Percentiles rank a stretch among this genome's conserved stretches.
Evolutionary conservation across 2,329 filamentous ascomycete species (phyloP).

Genomic region (Eurotiales sp.): DNA sequence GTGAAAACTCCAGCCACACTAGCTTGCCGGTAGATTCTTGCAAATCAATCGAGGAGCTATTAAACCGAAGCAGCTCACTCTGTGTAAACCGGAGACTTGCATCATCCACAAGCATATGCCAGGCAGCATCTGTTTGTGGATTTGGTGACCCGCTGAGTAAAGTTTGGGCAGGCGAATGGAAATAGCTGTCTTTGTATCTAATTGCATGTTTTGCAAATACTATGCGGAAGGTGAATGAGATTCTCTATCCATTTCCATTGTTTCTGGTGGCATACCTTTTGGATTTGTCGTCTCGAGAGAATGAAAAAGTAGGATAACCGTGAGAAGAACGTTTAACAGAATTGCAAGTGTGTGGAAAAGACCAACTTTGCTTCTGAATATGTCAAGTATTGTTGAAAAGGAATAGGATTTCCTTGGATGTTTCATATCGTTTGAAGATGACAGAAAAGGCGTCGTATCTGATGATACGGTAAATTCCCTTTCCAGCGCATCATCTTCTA

Average conservation of each 20-base stretch:
- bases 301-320: not conserved
- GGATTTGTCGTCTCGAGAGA: no score
- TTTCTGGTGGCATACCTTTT: no score
- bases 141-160: not conserved
- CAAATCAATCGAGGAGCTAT: constrained; percentile 5
- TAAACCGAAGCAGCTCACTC: not conserved
- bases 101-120: constrained; percentile 6
- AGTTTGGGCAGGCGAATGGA: not conserved
- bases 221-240: no score
- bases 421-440: not conserved
- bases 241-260: no score
- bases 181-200: not conserved
- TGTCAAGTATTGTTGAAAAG: no score
- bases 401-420: no score
- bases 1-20: not conserved
- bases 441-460: constrained; percentile 5
- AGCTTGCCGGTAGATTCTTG: constrained; percentile 4
- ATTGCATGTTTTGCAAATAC: not conserved
- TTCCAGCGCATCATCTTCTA: no score
- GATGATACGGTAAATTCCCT: no score
- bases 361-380: no score
- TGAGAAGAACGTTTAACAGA: not conserved
- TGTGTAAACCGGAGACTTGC: constrained; percentile 4
- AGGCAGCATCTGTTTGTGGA: constrained; percentile 4
- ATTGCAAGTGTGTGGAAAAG: not conserved